A percentile compares a stretch with the other conserved stretches of the same genome.
phyloP scores from a whole-genome alignment of 2,329 filamentous ascomycete genomes.

The Trichophyton rubrum region DNA sequence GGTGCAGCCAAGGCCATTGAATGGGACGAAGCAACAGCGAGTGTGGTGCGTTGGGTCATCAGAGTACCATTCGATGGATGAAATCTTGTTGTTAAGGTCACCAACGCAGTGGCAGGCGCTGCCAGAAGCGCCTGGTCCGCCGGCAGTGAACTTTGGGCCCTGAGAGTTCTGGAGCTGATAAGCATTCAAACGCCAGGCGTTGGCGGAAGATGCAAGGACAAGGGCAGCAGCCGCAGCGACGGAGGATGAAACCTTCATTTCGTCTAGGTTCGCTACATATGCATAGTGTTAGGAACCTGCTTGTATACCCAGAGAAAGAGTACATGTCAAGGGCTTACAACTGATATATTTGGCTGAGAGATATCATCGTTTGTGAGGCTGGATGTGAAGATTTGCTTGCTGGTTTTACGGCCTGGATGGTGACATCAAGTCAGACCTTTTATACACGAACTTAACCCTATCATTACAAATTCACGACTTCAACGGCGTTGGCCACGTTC shows the following conservation, averaged over 20 bases:
- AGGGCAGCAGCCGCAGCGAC: neutral
- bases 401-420: neutral
- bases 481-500: neutral
- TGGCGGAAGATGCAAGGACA: neutral
- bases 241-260: neutral
- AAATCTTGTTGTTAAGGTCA: constrained; percentile 4
- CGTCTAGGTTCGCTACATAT: neutral
- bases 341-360: neutral
- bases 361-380: neutral
- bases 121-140: neutral
- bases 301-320: neutral
- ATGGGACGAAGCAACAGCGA: neutral
- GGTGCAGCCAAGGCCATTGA: constrained; percentile 1
- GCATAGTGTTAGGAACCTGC: neutral
- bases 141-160: neutral
- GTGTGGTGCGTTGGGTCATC: neutral
- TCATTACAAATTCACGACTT: neutral
- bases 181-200: constrained; percentile 3
- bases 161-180: constrained; percentile 1
- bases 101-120: neutral
- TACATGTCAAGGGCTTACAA: neutral
- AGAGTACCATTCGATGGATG: neutral
- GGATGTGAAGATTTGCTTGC: neutral
- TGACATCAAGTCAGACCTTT: neutral
- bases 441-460: neutral